phyloP scores from a whole-genome alignment of 2,329 filamentous ascomycete genomes.

The Claviceps citrina region DNA sequence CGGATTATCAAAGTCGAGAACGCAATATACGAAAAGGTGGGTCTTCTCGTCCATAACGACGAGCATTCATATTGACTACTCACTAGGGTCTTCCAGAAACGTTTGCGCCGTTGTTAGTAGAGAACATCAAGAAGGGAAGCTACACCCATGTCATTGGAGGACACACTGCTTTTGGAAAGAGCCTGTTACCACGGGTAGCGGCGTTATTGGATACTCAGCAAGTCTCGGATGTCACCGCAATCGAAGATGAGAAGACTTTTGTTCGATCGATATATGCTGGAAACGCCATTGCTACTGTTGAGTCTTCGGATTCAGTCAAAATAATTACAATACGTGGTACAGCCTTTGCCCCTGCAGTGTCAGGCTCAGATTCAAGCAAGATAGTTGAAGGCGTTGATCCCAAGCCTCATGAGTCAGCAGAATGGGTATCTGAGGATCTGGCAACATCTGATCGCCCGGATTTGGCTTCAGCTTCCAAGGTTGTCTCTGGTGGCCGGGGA shows the following conservation, averaged over 20 bases:
- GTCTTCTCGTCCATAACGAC: background rate
- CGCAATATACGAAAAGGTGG: constrained; percentile 77
- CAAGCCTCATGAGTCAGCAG: constrained; percentile 54
- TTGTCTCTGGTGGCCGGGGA: constrained; percentile 86
- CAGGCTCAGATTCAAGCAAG: constrained; percentile 56
- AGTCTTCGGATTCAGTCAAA: constrained; percentile 75
- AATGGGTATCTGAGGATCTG: constrained; percentile 91
- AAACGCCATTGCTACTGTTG: constrained; percentile 90
- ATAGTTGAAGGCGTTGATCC: constrained; percentile 75
- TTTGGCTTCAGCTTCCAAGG: constrained; percentile 70
- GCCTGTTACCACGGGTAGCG: constrained; percentile 76
- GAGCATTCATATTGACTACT: constrained; percentile 4
- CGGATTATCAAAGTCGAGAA: constrained; percentile 86
- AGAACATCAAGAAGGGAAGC: constrained; percentile 91
- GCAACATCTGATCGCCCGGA: constrained; percentile 89
- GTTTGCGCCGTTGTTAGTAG: constrained; percentile 79
- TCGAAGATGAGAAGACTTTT: constrained; percentile 86
- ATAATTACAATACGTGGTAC: constrained; percentile 86
- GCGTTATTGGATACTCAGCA: constrained; percentile 86
- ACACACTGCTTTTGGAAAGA: constrained; percentile 95
- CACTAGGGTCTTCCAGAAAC: constrained; percentile 74
- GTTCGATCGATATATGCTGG: constrained; percentile 94
- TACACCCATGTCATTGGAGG: constrained; percentile 85
- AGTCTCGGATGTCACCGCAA: constrained; percentile 75
- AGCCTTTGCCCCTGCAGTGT: constrained; percentile 63